Conservation (phyloP, 169 alveolate species). For the Theileria annulata region DNA sequence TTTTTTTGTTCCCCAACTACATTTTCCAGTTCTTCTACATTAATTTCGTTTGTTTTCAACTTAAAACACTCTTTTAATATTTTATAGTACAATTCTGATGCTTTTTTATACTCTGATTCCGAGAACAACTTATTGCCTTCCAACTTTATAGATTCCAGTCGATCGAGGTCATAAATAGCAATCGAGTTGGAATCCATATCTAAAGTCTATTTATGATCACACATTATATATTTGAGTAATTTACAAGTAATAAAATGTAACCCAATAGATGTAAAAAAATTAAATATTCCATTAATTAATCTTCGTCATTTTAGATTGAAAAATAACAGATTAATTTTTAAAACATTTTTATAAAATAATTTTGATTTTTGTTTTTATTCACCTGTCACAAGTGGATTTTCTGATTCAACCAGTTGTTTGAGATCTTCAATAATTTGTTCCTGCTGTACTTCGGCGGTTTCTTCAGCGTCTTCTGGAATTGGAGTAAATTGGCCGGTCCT, state of each 20-base stretch:
- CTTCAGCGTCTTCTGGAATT: background rate
- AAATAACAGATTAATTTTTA: background rate
- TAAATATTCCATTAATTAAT: background rate
- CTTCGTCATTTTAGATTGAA: background rate
- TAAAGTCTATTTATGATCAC: background rate
- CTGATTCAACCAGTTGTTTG: background rate
- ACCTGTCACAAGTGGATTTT: background rate
- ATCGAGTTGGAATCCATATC: background rate
- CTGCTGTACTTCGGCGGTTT: background rate
- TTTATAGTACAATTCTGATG: conserved; percentile 32
- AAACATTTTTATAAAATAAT: no score
- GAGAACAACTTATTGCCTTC: conserved; percentile 32
- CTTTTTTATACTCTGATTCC: conserved; percentile 18
- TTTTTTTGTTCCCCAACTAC: background rate
- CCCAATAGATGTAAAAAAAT: background rate
- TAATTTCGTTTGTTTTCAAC: background rate
- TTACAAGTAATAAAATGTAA: background rate
- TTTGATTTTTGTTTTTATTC: background rate
- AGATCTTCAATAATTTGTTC: background rate
- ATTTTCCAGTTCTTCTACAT: background rate
- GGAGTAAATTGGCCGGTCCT: background rate
- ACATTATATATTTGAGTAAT: background rate
- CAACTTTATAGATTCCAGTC: conserved; percentile 7
- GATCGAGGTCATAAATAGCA: background rate
- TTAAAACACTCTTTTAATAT: conserved; percentile 10